Evolutionary conservation across 176 grass and related monocot genomes (phyloP), one percentile per base, ranked within the genome.

Genomic region (Avena eriantha): DNA sequence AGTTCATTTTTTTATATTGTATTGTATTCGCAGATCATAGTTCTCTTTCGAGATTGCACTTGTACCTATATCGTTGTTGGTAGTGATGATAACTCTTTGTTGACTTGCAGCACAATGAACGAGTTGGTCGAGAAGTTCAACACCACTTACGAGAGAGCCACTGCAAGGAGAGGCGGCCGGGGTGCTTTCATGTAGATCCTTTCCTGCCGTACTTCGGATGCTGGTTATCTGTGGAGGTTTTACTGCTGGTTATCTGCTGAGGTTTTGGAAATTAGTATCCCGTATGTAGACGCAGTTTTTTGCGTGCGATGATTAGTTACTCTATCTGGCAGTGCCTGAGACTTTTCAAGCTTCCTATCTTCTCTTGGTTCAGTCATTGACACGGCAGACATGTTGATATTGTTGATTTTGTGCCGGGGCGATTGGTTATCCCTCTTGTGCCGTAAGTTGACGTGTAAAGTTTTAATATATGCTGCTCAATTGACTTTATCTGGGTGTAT

Each of bases 91-190:
- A 19, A 19, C 68, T 63, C 34, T 45, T 41, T 72, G 21, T 8
- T 77, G 17, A 61, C 6, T 65, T 89, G 86, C 87, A 99, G 94
- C 89, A 93, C 94, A 54, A 94, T 99, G 97, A 96, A 93, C 64
- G 97, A 96, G 47, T 76, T 96, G 80, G 97, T 99, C 21, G 97
- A 99, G 81, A 99, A 99, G 81, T 94, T 99, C 71, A 96, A 86
- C 81, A 85, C 80, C 3, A 94, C 90, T 41, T 99, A 94, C 17
- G 97, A 99, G 48, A 92, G 92, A 74, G 80, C 93, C 22, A 77
- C 82, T 78, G 64, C 84, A 5, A 94, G 92, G 88, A 93, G 97
- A 87, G 97, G 97, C 84, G 94, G 97, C 39, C 94, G 97, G 69
- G 90, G 85, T 73, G 92, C 88, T 86, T 99, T 96, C 86, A 94